phyloP scores from a whole-genome alignment of 2,329 filamentous ascomycete species.

The Falciphora oryzae region DNA sequence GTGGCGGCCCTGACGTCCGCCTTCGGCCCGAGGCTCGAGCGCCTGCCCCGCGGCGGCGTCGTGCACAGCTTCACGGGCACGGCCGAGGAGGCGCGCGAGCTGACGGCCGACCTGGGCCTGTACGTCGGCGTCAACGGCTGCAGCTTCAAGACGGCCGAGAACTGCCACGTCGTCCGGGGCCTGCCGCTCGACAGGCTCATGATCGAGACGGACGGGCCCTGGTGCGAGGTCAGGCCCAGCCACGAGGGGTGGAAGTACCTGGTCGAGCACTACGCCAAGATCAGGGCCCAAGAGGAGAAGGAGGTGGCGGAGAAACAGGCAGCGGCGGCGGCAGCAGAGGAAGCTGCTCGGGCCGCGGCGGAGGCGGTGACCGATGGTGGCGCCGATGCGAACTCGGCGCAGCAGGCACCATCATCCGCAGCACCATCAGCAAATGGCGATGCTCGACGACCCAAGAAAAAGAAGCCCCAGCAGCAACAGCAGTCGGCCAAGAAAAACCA shows the following conservation, averaged over 20 bases:
- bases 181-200: constrained; percentile 77
- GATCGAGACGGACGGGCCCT: constrained; percentile 95
- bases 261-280: constrained; percentile 32
- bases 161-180: constrained; percentile 74
- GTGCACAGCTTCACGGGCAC: constrained; percentile 96
- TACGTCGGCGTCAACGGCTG: constrained; percentile 97
- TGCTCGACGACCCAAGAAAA: constrained; percentile 10
- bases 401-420: constrained; percentile 6
- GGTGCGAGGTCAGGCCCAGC: constrained; percentile 88
- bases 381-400: neutral
- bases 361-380: constrained; percentile 9
- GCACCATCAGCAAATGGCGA: neutral
- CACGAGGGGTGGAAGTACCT: constrained; percentile 78
- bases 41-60: constrained; percentile 68
- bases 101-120: constrained; percentile 68
- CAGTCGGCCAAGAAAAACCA: constrained; percentile 45
- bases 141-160: constrained; percentile 90
- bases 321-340: constrained; percentile 10
- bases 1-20: constrained; percentile 59
- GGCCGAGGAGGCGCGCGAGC: constrained; percentile 71
- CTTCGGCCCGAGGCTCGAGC: constrained; percentile 53
- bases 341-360: constrained; percentile 15
- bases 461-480: constrained; percentile 28
- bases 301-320: constrained; percentile 22
- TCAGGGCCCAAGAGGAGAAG: constrained; percentile 18